phyloP scores from a whole-genome alignment of 495 filamentous ascomycete species.

The Daldinia loculata region DNA sequence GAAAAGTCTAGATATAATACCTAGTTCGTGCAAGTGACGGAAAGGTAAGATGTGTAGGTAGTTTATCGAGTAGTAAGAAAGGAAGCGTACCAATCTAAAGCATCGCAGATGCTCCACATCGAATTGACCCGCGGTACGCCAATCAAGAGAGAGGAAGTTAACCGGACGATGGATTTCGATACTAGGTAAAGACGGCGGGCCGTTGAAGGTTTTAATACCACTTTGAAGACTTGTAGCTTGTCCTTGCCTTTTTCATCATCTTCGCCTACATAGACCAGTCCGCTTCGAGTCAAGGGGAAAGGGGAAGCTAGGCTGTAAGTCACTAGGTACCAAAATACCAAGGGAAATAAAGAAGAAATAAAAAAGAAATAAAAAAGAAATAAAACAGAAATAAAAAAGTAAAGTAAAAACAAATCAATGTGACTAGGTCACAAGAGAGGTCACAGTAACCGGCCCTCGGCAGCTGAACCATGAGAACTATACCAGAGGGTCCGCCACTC shows the following conservation, averaged over 20 bases:
- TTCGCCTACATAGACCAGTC: constrained; percentile 39
- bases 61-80: constrained; percentile 27
- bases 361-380: constrained; percentile 4
- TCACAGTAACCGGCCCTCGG: constrained; percentile 42
- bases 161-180: constrained; percentile 21
- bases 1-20: constrained; percentile 26
- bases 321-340: constrained; percentile 21
- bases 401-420: constrained; percentile 22
- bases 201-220: constrained; percentile 40
- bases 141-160: constrained; percentile 25
- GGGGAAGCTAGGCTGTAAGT: constrained; percentile 37
- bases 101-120: constrained; percentile 38
- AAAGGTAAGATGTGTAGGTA: constrained; percentile 8
- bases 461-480: constrained; percentile 43
- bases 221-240: constrained; percentile 24
- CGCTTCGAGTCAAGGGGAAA: constrained; percentile 36
- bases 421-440: constrained; percentile 45
- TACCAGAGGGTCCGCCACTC: constrained; percentile 39
- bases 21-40: constrained; percentile 22
- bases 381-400: too few species aligned
- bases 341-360: constrained; percentile 25
- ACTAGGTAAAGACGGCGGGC: constrained; percentile 30
- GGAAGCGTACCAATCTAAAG: constrained; percentile 35
- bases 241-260: constrained; percentile 29
- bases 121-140: constrained; percentile 37